phyloP scores from a whole-genome alignment of 305 asterid genomes.

The Fraxinus greggii region DNA sequence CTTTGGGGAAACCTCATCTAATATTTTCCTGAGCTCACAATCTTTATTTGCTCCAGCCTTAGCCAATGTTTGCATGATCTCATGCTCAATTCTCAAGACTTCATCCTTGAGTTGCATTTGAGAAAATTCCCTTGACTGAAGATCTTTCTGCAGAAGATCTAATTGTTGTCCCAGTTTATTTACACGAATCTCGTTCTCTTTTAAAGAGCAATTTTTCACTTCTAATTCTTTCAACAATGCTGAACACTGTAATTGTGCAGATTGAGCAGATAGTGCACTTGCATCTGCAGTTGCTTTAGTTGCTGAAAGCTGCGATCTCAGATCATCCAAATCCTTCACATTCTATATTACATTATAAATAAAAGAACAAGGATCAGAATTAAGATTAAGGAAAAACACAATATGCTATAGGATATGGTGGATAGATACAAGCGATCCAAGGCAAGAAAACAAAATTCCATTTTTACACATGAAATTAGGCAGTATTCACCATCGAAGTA shows the following conservation, averaged over 20 bases:
- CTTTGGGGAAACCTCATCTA: slow-evolving; percentile 73
- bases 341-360: slow-evolving; percentile 31
- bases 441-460: neutral
- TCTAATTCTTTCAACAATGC: slow-evolving; percentile 65
- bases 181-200: slow-evolving; percentile 70
- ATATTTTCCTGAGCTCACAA: slow-evolving; percentile 58
- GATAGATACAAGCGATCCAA: neutral
- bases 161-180: slow-evolving; percentile 69
- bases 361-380: neutral
- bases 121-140: slow-evolving; percentile 62
- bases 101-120: slow-evolving; percentile 80
- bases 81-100: slow-evolving; percentile 73
- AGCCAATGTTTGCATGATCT: slow-evolving; percentile 69
- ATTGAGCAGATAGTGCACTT: slow-evolving; percentile 70
- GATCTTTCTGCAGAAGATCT: slow-evolving; percentile 79
- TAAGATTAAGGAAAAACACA: neutral
- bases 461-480: neutral
- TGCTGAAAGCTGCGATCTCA: slow-evolving; percentile 58
- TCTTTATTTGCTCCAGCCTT: slow-evolving; percentile 61
- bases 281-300: slow-evolving; percentile 76
- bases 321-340: slow-evolving; percentile 69
- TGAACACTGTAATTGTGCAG: slow-evolving; percentile 72
- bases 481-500: neutral
- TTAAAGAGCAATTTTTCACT: slow-evolving; percentile 54
- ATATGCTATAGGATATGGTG: neutral